Percentiles rank a stretch among this genome's conserved stretches.
phyloP scores from a whole-genome alignment of 495 filamentous ascomycete genomes.

The Podospora tetraspora region DNA sequence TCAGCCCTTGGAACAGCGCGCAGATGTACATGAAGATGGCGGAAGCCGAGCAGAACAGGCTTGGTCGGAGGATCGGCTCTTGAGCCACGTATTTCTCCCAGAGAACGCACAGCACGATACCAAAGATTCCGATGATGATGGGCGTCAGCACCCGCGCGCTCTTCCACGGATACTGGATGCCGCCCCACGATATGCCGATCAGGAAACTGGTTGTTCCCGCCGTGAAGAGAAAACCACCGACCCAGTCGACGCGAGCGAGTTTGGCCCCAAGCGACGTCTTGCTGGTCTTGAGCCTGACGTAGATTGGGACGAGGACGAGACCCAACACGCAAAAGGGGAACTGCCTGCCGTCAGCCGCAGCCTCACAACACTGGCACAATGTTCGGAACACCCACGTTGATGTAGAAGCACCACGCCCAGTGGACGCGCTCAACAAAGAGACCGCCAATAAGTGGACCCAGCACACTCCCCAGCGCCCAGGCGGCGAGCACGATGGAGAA shows the following conservation, averaged over 20 bases:
- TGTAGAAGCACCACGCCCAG: conserved; percentile 41
- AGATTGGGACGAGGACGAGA: conserved; percentile 31
- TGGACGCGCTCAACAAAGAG: conserved; percentile 55
- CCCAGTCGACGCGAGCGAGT: conserved; percentile 35
- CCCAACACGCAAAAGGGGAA: conserved; percentile 36
- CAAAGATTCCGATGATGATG: conserved; percentile 38
- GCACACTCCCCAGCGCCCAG: conserved; percentile 68
- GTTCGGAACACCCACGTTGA: conserved; percentile 25
- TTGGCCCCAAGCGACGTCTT: conserved; percentile 30
- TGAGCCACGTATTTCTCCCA: conserved; percentile 40
- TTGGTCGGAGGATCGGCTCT: conserved; percentile 51
- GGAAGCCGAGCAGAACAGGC: conserved; percentile 39
- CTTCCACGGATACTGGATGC: conserved; percentile 48
- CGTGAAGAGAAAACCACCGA: conserved; percentile 43
- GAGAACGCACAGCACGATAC: conserved; percentile 26
- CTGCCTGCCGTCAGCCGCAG: conserved; percentile 9
- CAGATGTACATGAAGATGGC: conserved; percentile 35
- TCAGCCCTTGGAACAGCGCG: conserved; percentile 34
- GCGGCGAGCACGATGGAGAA: conserved; percentile 38
- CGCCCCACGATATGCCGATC: conserved; percentile 54
- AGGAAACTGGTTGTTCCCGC: conserved; percentile 45
- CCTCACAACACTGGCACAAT: neutral
- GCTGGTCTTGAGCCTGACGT: conserved; percentile 30
- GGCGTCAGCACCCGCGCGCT: conserved; percentile 44
- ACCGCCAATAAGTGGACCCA: conserved; percentile 73